Base-by-base conservation (phyloP, 441 rosid species). In the Capsella rubella region DNA sequence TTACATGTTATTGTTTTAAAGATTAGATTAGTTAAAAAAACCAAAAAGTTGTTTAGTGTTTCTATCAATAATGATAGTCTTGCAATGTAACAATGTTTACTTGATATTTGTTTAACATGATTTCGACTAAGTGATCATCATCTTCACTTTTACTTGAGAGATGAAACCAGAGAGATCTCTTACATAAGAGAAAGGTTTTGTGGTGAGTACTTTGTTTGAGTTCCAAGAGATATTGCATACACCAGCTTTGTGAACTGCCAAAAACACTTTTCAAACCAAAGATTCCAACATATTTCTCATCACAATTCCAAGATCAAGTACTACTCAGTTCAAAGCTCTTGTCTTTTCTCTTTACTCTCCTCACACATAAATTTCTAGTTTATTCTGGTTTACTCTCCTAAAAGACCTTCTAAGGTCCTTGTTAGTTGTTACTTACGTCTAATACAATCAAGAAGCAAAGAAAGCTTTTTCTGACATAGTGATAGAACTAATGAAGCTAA, bases 321-420 rank as follows among this genome's bases (percentile, higher is more conserved):
- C 93, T 46, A 85, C 90, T 5, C 85, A 91, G 93, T 60, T 90
- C 3, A 83, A 84, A 60, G 85, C 91, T 49, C 49, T 90, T 21
- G 37, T 78, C n/a, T 87, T 90, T 53, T 81, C 18, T 16, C 18
- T n/a, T n/a, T n/a, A n/a, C 90, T n/a, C 67, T 81, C 15, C 4
- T 86, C n/a, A 18, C 1, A 18, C 21, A 18, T 0, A 18, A 18
- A 18, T 18, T 18, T 18, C 21, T 18, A 18, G 21, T 18, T 18
- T 18, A 18, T 18, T 18, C 21, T 18, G 21, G 21, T 18, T 18
- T 1, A 18, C 21, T 18, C 21, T 18, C 21, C 21, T 18, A 1
- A 18, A 18, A 18, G 21, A 18, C 21, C 21, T 18, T 18, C 21
- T 1, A 18, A 18, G 1, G 21, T 18, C 21, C 21, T 18, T 18